A percentile compares a stretch with the other conserved stretches of the same genome.
phyloP scores from a whole-genome alignment of 495 filamentous ascomycete species.

The Talaromyces trachyspermus region DNA sequence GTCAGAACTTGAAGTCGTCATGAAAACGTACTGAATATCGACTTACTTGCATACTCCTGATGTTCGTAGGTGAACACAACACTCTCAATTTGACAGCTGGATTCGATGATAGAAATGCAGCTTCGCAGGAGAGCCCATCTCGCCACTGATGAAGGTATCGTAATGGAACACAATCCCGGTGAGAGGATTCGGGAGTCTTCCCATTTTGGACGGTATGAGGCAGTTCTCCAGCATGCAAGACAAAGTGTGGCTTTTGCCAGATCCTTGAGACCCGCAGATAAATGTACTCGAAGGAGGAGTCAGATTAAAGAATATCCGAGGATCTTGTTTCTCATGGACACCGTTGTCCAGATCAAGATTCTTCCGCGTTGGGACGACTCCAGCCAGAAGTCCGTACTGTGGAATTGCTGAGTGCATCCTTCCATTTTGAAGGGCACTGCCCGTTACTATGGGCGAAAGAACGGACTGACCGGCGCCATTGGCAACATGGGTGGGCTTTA shows the following conservation, averaged over 20 bases:
- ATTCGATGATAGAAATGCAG: slow-evolving; percentile 54
- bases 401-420: too few species aligned
- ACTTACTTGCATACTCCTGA: slow-evolving; percentile 37
- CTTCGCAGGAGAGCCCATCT: slow-evolving; percentile 58
- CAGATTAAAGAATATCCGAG: slow-evolving; percentile 57
- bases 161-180: slow-evolving; percentile 65
- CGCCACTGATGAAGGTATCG: slow-evolving; percentile 50
- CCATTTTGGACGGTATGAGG: slow-evolving; percentile 35
- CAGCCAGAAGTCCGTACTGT: too few species aligned
- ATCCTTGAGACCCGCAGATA: slow-evolving; percentile 71
- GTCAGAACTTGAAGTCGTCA: too few species aligned
- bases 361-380: too few species aligned
- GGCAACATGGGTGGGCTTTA: too few species aligned
- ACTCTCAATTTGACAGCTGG: slow-evolving; percentile 50
- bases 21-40: too few species aligned
- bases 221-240: slow-evolving; percentile 64
- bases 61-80: slow-evolving; percentile 56
- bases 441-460: too few species aligned
- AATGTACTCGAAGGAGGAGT: slow-evolving; percentile 61
- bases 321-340: slow-evolving; percentile 34
- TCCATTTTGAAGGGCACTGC: too few species aligned
- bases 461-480: too few species aligned
- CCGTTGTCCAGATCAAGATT: too few species aligned
- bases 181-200: slow-evolving; percentile 41
- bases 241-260: slow-evolving; percentile 68